Evolutionary conservation across 176 grass and related monocot species (phyloP), one percentile per base, ranked within the genome.

Genomic region (Coix lacrymajobi): DNA sequence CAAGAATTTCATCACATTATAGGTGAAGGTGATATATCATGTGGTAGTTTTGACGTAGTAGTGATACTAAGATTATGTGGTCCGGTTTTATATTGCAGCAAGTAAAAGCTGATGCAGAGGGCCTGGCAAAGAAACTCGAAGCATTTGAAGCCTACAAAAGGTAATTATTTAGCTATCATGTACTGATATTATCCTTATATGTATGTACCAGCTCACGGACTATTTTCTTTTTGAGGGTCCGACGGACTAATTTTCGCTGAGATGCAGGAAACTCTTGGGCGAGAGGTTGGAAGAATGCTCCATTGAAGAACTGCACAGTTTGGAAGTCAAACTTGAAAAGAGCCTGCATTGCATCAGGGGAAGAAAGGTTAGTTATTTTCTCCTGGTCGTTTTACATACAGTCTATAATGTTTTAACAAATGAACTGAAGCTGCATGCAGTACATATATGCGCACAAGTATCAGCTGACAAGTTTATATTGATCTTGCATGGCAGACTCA

Each of bases 231-330:
- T n/a, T n/a, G n/a, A n/a, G n/a, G n/a, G n/a, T n/a, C n/a, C n/a
- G n/a, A n/a, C n/a, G n/a, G n/a, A 19, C 11, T 54, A 37, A 51
- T 9, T 79, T 36, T 41, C 3, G 30, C 32, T 51, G 88, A 79
- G 36, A 63, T 58, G 85, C 82, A 95, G 93, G 72, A 92, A 90
- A 56, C 44, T 90, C 56, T 63, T 92, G 68, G 87, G 93, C 69
- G 76, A 86, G 54, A 95, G 74, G 30, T 71, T 95, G 71, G 93
- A 95, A 65, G 83, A 79, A 48, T 92, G 87, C 75, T 80, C 87
- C 65, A 49, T 86, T 54, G 90, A 95, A 40, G 93, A 92, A 84
- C 82, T 95, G 44, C 79, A 83, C 41, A 71, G 88, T 46, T 57
- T 92, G 9, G 93, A 95, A 56, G 60, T 34, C 41, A 88, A 88